Percentiles rank a stretch among this genome's conserved stretches.
Conservation (phyloP, 2,329 filamentous ascomycete species). For the Lecanicillium sp. region DNA sequence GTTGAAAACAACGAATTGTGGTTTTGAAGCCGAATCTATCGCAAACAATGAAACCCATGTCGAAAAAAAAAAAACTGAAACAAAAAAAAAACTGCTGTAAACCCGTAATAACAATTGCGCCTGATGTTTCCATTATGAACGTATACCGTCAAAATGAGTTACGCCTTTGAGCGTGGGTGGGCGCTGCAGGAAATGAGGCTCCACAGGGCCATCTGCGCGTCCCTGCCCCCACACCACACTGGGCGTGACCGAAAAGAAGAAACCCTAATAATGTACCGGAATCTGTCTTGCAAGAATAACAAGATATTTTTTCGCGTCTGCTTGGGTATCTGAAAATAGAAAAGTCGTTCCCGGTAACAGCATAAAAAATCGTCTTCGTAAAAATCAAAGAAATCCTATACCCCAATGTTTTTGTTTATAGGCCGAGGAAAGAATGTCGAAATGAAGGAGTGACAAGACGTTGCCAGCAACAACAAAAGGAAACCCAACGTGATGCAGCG, state of each 20-base stretch:
- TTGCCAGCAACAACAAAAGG: conserved; percentile 9
- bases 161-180: too few species aligned
- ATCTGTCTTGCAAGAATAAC: conserved; percentile 7
- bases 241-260: too few species aligned
- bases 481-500: conserved; percentile 16
- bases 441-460: conserved; percentile 13
- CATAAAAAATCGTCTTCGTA: conserved; percentile 25
- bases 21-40: conserved; percentile 7
- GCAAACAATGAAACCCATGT: conserved; percentile 12
- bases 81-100: not conserved
- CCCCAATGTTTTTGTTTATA: conserved; percentile 18
- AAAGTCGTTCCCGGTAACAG: conserved; percentile 22
- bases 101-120: conserved; percentile 16
- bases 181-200: too few species aligned
- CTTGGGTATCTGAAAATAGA: conserved; percentile 27
- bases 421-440: conserved; percentile 10
- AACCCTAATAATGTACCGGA: conserved; percentile 10
- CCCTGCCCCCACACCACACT: not conserved
- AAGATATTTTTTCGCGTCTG: conserved; percentile 27
- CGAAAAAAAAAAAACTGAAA: conserved; percentile 15
- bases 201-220: not conserved
- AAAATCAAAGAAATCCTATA: conserved; percentile 15
- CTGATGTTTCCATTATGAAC: conserved; percentile 26
- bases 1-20: too few species aligned
- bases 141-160: conserved; percentile 14